Conservation (phyloP, 2,329 filamentous ascomycete genomes). For the Cladophialophora bantiana region DNA sequence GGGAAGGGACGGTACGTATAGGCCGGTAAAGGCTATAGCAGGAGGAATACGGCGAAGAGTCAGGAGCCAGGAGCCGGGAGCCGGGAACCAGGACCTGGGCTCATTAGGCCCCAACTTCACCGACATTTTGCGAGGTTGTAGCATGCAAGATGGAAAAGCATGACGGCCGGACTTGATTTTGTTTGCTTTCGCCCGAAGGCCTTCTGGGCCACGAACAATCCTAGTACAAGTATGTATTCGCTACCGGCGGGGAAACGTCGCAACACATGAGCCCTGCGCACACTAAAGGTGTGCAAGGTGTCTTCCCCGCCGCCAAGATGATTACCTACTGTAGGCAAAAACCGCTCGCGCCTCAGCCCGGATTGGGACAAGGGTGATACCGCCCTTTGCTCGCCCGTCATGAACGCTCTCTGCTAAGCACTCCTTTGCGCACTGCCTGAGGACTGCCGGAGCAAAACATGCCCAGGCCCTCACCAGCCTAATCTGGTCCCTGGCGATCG, state of each 20-base stretch:
- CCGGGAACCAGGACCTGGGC: background rate
- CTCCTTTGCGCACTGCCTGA: too few species aligned
- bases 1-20: background rate
- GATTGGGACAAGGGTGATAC: too few species aligned
- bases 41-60: background rate
- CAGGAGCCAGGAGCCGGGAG: background rate
- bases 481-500: too few species aligned
- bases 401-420: too few species aligned
- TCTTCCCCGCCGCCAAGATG: constrained; percentile 17
- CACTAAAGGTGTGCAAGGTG: background rate
- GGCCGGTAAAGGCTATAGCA: background rate
- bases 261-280: constrained; percentile 4
- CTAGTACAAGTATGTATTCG: background rate
- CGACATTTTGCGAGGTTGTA: constrained; percentile 23
- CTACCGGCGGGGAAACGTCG: constrained; percentile 20
- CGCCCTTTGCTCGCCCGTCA: too few species aligned
- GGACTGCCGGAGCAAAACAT: too few species aligned
- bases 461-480: too few species aligned
- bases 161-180: constrained; percentile 6
- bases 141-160: constrained; percentile 6
- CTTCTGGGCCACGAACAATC: constrained; percentile 12
- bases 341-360: too few species aligned
- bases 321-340: too few species aligned
- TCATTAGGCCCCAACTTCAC: constrained; percentile 15
- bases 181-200: constrained; percentile 12